Percentiles rank a stretch among this genome's conserved stretches.
These are phyloP conservation scores for Trichoderma asperelloides DNA, from an alignment of 495 filamentous ascomycete species.

Conservation along the genomic window DNA sequence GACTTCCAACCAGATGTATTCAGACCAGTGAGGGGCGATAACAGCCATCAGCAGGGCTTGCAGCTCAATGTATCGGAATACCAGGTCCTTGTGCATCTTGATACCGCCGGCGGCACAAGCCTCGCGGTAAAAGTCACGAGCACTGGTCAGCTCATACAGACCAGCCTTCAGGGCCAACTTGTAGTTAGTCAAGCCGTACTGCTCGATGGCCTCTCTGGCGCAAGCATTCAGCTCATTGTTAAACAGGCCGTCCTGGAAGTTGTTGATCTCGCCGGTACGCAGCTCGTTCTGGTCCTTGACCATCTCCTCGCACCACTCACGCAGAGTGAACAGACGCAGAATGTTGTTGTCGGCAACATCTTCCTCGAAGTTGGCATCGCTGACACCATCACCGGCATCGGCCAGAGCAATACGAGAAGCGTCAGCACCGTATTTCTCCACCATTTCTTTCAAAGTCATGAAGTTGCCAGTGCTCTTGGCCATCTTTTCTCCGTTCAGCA, in stretches of 20 bases:
- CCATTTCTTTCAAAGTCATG: slow-evolving; percentile 76
- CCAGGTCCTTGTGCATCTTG: slow-evolving; percentile 72
- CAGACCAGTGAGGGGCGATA: slow-evolving; percentile 88
- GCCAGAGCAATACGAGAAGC: slow-evolving; percentile 85
- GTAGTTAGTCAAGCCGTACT: slow-evolving; percentile 76
- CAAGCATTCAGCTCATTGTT: slow-evolving; percentile 89
- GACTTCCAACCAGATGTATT: slow-evolving; percentile 87
- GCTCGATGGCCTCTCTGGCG: slow-evolving; percentile 59
- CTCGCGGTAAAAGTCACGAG: slow-evolving; percentile 88
- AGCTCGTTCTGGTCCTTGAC: slow-evolving; percentile 57
- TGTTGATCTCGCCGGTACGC: slow-evolving; percentile 62
- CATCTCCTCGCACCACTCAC: slow-evolving; percentile 87
- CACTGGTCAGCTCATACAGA: slow-evolving; percentile 79
- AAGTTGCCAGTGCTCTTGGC: slow-evolving; percentile 93
- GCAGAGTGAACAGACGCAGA: slow-evolving; percentile 72
- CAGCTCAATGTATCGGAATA: slow-evolving; percentile 72
- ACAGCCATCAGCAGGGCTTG: slow-evolving; percentile 40
- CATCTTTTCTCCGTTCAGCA: slow-evolving; percentile 97
- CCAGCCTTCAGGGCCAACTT: slow-evolving; percentile 86
- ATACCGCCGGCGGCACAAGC: slow-evolving; percentile 60
- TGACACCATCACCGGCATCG: slow-evolving; percentile 88
- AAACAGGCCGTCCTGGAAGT: slow-evolving; percentile 83
- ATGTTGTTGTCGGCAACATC: slow-evolving; percentile 85
- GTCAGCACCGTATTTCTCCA: slow-evolving; percentile 90
- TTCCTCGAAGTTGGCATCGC: slow-evolving; percentile 97